These are phyloP conservation scores for Oxytropis ochrocephala DNA, from an alignment of 306 rosid species.

Conservation along the genomic window DNA sequence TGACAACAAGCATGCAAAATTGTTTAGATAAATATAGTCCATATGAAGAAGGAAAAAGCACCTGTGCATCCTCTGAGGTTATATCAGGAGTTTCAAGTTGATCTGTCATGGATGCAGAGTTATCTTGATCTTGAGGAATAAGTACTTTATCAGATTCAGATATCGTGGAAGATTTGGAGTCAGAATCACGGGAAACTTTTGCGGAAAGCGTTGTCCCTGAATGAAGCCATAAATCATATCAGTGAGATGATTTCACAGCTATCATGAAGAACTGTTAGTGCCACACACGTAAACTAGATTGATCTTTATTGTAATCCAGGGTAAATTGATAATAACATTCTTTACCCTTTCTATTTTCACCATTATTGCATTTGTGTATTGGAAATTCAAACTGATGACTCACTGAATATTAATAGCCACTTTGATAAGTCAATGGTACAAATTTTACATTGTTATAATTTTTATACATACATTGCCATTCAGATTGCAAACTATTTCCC, in stretches of 20 bases:
- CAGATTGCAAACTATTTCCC: slow-evolving; percentile 5
- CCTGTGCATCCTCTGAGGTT: slow-evolving; percentile 60
- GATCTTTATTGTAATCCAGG: slow-evolving; percentile 15
- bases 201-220: slow-evolving; percentile 58
- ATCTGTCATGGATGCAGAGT: slow-evolving; percentile 47
- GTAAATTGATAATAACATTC: not conserved
- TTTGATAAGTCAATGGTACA: not conserved
- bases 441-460: not conserved
- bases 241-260: not conserved
- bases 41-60: slow-evolving; percentile 16
- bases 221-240: slow-evolving; percentile 30
- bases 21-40: slow-evolving; percentile 4
- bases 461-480: not conserved
- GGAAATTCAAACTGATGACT: not conserved
- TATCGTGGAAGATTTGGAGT: slow-evolving; percentile 45
- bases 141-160: slow-evolving; percentile 68
- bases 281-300: slow-evolving; percentile 7
- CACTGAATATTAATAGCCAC: slow-evolving; percentile 1
- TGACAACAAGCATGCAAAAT: slow-evolving; percentile 3
- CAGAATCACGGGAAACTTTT: slow-evolving; percentile 61
- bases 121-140: slow-evolving; percentile 57
- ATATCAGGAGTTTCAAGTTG: slow-evolving; percentile 43
- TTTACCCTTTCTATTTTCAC: slow-evolving; percentile 11
- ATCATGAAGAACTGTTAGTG: not conserved
- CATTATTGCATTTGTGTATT: not conserved